A percentile compares a stretch with the other conserved stretches of the same genome.
These are phyloP conservation scores for Fusarium miscanthi DNA, from an alignment of 2,329 filamentous ascomycete species.

Conservation along the genomic window DNA sequence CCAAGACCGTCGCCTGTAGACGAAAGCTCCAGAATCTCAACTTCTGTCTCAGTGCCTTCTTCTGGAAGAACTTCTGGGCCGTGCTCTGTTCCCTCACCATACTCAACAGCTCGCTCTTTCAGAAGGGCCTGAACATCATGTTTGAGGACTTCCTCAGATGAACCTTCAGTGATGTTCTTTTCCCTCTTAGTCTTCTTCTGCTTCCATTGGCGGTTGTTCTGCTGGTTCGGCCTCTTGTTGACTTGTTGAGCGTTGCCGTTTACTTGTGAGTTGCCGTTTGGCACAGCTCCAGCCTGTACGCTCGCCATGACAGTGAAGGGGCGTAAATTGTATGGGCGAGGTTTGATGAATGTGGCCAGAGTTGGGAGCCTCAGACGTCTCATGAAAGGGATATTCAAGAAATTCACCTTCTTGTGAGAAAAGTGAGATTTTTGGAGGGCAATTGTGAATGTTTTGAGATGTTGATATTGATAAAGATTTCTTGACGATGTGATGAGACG, in stretches of 20 bases:
- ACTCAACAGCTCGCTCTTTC: conserved; percentile 52
- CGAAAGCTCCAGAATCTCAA: conserved; percentile 84
- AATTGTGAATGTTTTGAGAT: background rate
- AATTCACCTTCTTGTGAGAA: background rate
- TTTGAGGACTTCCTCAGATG: conserved; percentile 73
- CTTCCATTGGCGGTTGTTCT: conserved; percentile 46
- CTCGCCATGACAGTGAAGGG: conserved; percentile 43
- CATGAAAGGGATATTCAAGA: conserved; percentile 14
- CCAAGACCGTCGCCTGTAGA: conserved; percentile 94
- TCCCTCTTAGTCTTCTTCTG: conserved; percentile 68
- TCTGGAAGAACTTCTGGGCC: conserved; percentile 65
- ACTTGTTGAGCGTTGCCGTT: conserved; percentile 16
- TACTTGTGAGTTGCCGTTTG: conserved; percentile 32
- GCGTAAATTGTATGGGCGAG: conserved; percentile 27
- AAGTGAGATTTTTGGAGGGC: background rate
- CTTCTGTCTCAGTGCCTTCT: conserved; percentile 78
- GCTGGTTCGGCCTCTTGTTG: conserved; percentile 43
- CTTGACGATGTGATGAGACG: conserved; percentile 21
- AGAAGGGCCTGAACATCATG: conserved; percentile 70
- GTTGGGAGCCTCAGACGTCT: conserved; percentile 32
- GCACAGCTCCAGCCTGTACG: conserved; percentile 23
- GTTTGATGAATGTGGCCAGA: conserved; percentile 22
- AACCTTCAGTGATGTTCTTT: conserved; percentile 69
- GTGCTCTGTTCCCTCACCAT: conserved; percentile 45
- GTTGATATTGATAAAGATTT: conserved; percentile 21